Evolutionary conservation across 805 yeast species (phyloP).

Genomic region (Huiozyma sinensis): DNA sequence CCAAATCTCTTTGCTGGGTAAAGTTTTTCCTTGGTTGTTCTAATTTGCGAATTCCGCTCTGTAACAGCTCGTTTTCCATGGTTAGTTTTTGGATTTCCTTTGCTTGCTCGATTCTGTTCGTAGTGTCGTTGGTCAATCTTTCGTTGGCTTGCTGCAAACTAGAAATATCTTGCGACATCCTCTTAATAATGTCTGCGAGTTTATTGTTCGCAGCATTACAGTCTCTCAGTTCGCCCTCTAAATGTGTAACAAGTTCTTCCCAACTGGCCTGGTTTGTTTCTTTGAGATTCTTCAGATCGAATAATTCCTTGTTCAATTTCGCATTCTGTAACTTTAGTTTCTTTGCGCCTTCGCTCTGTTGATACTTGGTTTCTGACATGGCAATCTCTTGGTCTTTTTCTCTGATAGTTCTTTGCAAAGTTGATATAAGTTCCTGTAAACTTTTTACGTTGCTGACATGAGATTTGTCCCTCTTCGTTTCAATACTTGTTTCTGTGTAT

Average conservation of each 20-base stretch:
- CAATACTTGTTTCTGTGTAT: background rate
- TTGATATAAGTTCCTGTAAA: conserved; percentile 8
- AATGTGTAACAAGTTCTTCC: conserved; percentile 14
- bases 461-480: conserved; percentile 9
- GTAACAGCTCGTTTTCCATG: conserved; percentile 1
- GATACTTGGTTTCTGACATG: conserved; percentile 3
- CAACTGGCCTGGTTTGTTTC: conserved; percentile 18
- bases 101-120: background rate
- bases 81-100: conserved; percentile 5
- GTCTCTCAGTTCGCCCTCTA: conserved; percentile 13
- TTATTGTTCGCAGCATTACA: background rate
- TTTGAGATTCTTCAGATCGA: conserved; percentile 9
- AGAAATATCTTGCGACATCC: conserved; percentile 11
- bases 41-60: background rate
- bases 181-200: conserved; percentile 5
- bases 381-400: conserved; percentile 10
- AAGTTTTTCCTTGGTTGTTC: conserved; percentile 1
- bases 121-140: background rate
- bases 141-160: background rate
- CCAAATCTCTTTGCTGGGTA: background rate
- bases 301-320: conserved; percentile 7
- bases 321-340: conserved; percentile 5
- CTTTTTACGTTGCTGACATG: conserved; percentile 7
- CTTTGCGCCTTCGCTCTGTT: conserved; percentile 3
- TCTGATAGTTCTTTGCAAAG: conserved; percentile 5